A percentile compares a stretch with the other conserved stretches of the same genome.
Conservation (phyloP, 495 filamentous ascomycete genomes). For the Daldinia vernicosa region DNA sequence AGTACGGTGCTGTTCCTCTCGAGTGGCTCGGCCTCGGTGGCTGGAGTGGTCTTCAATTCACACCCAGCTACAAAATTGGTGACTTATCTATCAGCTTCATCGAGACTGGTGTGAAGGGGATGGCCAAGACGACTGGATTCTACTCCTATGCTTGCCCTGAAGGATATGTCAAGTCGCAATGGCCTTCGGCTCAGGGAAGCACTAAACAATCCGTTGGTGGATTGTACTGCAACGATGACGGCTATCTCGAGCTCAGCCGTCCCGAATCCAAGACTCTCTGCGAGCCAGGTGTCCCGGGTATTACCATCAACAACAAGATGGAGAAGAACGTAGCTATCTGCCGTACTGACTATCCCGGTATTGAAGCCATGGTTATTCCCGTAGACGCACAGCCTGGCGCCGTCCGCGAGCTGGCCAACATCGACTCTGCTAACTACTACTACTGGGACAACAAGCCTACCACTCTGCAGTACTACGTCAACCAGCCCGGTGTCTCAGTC, state of each 20-base stretch:
- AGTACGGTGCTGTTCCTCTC: constrained; percentile 81
- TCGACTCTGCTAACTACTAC: constrained; percentile 76
- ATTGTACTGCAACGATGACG: constrained; percentile 76
- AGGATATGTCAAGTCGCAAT: constrained; percentile 93
- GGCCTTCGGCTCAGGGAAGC: constrained; percentile 80
- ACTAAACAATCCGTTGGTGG: constrained; percentile 91
- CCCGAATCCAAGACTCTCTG: constrained; percentile 74
- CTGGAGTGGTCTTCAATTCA: constrained; percentile 80
- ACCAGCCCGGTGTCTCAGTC: constrained; percentile 73
- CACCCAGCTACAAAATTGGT: constrained; percentile 52
- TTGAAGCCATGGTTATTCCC: constrained; percentile 85
- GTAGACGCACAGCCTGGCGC: constrained; percentile 65
- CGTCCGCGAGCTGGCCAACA: constrained; percentile 73
- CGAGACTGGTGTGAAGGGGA: constrained; percentile 69
- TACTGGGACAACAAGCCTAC: constrained; percentile 76
- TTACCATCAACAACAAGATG: constrained; percentile 79
- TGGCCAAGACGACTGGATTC: constrained; percentile 69
- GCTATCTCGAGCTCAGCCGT: constrained; percentile 83
- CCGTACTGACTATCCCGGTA: constrained; percentile 95
- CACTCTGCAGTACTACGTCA: constrained; percentile 97
- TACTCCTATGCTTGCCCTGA: constrained; percentile 95
- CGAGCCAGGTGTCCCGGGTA: constrained; percentile 72
- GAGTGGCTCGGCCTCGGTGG: constrained; percentile 73
- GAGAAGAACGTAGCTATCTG: constrained; percentile 74
- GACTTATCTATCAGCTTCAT: constrained; percentile 58